phyloP scores from a whole-genome alignment of 768 basidiomycete species.

The Candolleomyces aberdarensis region DNA sequence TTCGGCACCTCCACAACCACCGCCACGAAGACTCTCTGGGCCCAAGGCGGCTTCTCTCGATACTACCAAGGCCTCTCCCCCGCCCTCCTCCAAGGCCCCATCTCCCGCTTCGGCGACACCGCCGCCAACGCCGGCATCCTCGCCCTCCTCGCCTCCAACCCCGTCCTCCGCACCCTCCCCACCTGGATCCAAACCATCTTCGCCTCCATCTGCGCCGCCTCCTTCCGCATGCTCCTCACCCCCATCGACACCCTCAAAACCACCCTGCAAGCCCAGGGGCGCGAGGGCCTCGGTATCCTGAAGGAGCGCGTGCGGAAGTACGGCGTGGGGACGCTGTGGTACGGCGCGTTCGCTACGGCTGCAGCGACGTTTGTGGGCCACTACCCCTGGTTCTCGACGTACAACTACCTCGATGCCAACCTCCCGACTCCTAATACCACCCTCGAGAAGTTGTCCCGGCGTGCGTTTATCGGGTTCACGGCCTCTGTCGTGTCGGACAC shows the following conservation, averaged over 20 bases:
- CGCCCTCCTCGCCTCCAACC: slow-evolving; percentile 76
- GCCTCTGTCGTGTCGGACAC: slow-evolving; percentile 87
- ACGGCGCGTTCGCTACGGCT: slow-evolving; percentile 88
- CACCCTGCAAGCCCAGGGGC: slow-evolving; percentile 90
- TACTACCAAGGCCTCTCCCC: slow-evolving; percentile 88
- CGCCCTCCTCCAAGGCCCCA: slow-evolving; percentile 83
- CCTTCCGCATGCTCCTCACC: slow-evolving; percentile 87
- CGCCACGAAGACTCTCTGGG: slow-evolving; percentile 65
- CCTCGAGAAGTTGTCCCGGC: slow-evolving; percentile 62
- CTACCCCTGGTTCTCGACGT: slow-evolving; percentile 89
- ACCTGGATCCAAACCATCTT: slow-evolving; percentile 71
- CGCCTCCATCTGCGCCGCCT: slow-evolving; percentile 74
- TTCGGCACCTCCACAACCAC: slow-evolving; percentile 75
- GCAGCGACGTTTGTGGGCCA: slow-evolving; percentile 93
- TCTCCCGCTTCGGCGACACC: slow-evolving; percentile 90
- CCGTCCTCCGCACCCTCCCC: slow-evolving; percentile 64
- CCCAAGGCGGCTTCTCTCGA: slow-evolving; percentile 75
- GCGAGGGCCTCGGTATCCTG: slow-evolving; percentile 62
- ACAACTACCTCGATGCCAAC: slow-evolving; percentile 70
- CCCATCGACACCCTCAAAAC: slow-evolving; percentile 96
- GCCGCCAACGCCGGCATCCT: slow-evolving; percentile 92
- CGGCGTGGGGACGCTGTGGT: slow-evolving; percentile 81
- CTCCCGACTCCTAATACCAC: slow-evolving; percentile 57
- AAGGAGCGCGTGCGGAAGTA: slow-evolving; percentile 66
- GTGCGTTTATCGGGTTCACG: slow-evolving; percentile 88